Evolutionary conservation across 306 rosid genomes (phyloP).

Genomic region (Prunus padus): DNA sequence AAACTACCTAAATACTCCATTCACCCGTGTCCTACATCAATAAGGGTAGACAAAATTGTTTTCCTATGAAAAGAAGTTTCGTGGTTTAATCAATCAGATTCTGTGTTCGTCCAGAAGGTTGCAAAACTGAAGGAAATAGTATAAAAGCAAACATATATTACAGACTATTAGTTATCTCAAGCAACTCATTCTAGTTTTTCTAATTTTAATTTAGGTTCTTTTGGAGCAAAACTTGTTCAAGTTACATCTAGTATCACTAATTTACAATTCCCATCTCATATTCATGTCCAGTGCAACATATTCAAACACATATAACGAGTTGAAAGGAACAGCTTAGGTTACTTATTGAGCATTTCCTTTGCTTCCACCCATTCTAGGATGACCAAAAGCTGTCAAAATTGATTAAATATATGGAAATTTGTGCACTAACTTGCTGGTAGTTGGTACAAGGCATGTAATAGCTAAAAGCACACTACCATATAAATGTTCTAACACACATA

Average conservation of each 20-base stretch:
- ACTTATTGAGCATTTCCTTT: neutral
- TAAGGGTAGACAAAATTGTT: neutral
- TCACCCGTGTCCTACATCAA: too few relatives aligned
- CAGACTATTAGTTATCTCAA: neutral
- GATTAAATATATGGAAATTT: neutral
- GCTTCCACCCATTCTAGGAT: neutral
- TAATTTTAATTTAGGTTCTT: neutral
- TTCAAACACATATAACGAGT: neutral
- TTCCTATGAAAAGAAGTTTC: neutral
- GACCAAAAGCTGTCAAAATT: neutral
- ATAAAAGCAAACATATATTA: slow-evolving; percentile 5
- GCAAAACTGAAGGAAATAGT: neutral
- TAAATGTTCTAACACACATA: neutral
- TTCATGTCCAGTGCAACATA: neutral
- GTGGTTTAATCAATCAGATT: neutral
- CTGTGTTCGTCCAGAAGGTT: neutral
- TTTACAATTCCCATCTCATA: neutral
- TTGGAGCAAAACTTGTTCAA: neutral
- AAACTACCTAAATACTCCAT: too few relatives aligned
- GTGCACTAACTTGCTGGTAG: neutral
- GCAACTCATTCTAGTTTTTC: neutral
- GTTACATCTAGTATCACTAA: neutral
- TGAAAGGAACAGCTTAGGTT: neutral
- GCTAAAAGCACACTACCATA: neutral
- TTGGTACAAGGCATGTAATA: neutral